Percentiles rank a stretch among this genome's conserved stretches.
These are phyloP conservation scores for Bryoerythrophyllum caledonicum DNA, from an alignment of 225 moss, liverwort and hornwort species.

Conservation along the genomic window DNA sequence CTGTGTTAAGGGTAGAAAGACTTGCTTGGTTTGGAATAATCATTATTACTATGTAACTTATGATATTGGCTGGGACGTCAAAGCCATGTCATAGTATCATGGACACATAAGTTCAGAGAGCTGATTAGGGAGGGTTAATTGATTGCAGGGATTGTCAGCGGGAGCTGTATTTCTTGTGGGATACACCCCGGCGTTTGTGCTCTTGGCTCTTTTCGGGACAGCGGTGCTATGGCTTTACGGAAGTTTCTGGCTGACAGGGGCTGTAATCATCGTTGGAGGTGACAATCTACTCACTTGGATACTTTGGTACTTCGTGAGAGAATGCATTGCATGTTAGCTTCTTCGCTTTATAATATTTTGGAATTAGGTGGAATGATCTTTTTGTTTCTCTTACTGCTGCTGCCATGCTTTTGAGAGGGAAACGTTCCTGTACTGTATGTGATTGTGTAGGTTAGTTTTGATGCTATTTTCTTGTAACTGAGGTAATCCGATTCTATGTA, in stretches of 20 bases:
- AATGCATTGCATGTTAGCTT: not conserved
- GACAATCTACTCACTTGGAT: conserved; percentile 19
- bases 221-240: conserved; percentile 87
- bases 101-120: conserved; percentile 2
- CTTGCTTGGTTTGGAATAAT: too few species aligned
- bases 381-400: not conserved
- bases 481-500: not conserved
- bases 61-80: not conserved
- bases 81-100: not conserved
- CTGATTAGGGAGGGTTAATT: conserved; percentile 39
- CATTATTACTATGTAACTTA: not conserved
- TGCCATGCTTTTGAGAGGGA: conserved; percentile 12
- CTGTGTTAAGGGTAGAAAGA: too few species aligned
- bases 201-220: conserved; percentile 61
- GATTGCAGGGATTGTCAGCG: conserved; percentile 72
- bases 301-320: conserved; percentile 7
- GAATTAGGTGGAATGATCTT: not conserved
- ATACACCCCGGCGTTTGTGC: conserved; percentile 65
- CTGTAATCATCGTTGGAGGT: conserved; percentile 78
- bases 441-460: not conserved
- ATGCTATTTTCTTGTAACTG: not conserved
- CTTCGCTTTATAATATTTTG: not conserved
- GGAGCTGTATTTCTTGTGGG: conserved; percentile 68
- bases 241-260: conserved; percentile 91
- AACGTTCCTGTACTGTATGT: not conserved